Base-by-base conservation (phyloP, 106 monocot genomes). In the Acorus calamus region DNA sequence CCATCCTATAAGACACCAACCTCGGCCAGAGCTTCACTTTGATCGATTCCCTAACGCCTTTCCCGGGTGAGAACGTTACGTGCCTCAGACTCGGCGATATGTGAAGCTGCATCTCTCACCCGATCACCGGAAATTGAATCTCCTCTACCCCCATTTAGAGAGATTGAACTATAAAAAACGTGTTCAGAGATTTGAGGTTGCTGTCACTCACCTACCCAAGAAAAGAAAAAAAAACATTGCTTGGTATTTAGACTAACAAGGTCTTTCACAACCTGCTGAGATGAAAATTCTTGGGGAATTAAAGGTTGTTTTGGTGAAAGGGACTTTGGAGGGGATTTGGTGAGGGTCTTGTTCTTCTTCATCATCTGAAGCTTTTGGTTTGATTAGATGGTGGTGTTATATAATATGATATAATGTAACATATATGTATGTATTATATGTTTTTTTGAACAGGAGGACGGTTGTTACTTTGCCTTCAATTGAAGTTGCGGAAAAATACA, bases 31-130 rank as follows among this genome's bases (percentile, higher is more conserved):
- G 65, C 72, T 74, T 84, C 55, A 78, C 75, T 72, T 79, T 76
- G 54, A 85, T 73, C 69, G 83, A 86, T 2, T 90, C 90, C 68
- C 83, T 83, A 57, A 90, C 67, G 8, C 82, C 84, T 64, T 79
- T 82, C 57, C 71, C 68, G 6, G 82, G 79, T 3, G 86, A 66
- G 52, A 83, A 77, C 6, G 79, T 85, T 7, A 86, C 73, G 7
- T 83, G 80, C 63, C 87, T 67, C 64, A 77, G 49, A 68, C 79
- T 74, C 4, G 79, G 79, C 52, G 79, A 83, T 55, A 79, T 74
- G 52, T 77, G 79, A 42, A 77, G 71, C 74, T 83, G 78, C 78
- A 82, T 82, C 49, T 50, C 46, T 49, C 28, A 28, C 28, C 28
- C 0, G 28, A 28, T 28, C 28, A 28, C 28, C 1, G 28, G 28